Percentiles rank a stretch among this genome's conserved stretches.
Conservation (phyloP, 345 rosid species). For the Hirschfeldia incana region DNA sequence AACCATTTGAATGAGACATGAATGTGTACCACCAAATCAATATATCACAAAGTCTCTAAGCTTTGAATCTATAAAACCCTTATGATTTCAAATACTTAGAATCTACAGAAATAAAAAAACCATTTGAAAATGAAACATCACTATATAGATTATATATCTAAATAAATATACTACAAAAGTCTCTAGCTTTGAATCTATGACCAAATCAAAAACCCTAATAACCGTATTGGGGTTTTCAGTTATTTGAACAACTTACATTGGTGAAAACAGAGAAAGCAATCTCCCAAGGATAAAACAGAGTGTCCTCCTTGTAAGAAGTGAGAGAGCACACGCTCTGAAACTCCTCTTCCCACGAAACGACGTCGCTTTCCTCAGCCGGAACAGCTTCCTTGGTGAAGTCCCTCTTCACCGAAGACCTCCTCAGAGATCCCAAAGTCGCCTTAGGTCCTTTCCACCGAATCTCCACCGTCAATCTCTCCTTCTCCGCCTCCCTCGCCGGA, state of each 20-base stretch:
- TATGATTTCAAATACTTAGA: no score
- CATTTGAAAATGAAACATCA: no score
- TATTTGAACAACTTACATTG: constrained; percentile 51
- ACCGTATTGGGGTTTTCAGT: background rate
- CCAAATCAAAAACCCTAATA: background rate
- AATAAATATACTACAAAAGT: background rate
- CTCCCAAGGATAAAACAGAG: constrained; percentile 89
- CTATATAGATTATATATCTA: no score
- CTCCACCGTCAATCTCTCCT: constrained; percentile 67
- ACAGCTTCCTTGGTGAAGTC: constrained; percentile 71
- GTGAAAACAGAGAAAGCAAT: constrained; percentile 76
- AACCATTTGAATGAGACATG: background rate
- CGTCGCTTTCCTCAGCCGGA: constrained; percentile 42
- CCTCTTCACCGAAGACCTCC: constrained; percentile 76
- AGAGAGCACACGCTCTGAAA: constrained; percentile 70
- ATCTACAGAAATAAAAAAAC: no score
- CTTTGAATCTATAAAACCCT: background rate
- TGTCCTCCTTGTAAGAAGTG: constrained; percentile 75
- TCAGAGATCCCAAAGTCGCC: constrained; percentile 66
- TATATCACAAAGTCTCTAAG: background rate
- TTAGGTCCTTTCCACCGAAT: constrained; percentile 97
- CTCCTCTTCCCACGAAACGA: constrained; percentile 81
- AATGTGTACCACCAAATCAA: background rate
- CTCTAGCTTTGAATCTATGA: background rate
- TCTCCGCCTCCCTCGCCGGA: constrained; percentile 53